Conservation (phyloP, 2,329 filamentous ascomycete species). For the Aspergillaceae sp. region DNA sequence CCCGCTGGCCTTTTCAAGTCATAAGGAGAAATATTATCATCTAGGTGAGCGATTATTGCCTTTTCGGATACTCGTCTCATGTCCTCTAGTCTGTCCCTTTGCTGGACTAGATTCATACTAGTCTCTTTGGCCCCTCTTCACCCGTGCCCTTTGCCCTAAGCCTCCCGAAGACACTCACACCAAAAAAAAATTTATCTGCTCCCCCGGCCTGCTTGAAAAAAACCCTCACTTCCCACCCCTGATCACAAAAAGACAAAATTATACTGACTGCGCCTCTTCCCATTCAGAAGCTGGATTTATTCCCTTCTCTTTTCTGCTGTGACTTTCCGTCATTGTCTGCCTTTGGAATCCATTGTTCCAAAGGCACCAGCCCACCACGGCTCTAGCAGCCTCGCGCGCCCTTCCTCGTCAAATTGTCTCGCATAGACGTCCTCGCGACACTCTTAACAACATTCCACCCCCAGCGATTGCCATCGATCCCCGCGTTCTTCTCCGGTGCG, state of each 20-base stretch:
- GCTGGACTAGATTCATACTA: not conserved
- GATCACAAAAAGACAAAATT: not conserved
- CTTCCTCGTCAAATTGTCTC: constrained; percentile 37
- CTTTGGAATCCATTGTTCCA: constrained; percentile 32
- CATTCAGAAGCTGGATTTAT: not conserved
- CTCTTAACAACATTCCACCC: constrained; percentile 42
- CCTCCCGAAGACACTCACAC: not conserved
- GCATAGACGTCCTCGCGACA: constrained; percentile 34
- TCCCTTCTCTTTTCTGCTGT: not conserved
- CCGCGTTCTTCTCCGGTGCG: constrained; percentile 26
- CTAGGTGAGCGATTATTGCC: too few species aligned
- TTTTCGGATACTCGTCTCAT: not conserved
- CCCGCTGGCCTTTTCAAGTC: too few species aligned
- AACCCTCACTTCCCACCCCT: not conserved
- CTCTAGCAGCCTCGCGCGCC: constrained; percentile 25
- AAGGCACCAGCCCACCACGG: constrained; percentile 34
- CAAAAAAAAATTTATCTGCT: not conserved
- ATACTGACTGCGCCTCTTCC: not conserved
- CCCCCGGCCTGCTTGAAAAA: not conserved
- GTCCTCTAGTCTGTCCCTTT: not conserved
- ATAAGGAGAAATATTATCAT: too few species aligned
- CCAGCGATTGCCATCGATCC: constrained; percentile 23
- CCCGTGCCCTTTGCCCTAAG: constrained; percentile 1
- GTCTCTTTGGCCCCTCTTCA: not conserved
- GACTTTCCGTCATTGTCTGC: constrained; percentile 9